Evolutionary conservation across 805 yeast species (phyloP).

Genomic region (Kluyveromyces aestuarii): DNA sequence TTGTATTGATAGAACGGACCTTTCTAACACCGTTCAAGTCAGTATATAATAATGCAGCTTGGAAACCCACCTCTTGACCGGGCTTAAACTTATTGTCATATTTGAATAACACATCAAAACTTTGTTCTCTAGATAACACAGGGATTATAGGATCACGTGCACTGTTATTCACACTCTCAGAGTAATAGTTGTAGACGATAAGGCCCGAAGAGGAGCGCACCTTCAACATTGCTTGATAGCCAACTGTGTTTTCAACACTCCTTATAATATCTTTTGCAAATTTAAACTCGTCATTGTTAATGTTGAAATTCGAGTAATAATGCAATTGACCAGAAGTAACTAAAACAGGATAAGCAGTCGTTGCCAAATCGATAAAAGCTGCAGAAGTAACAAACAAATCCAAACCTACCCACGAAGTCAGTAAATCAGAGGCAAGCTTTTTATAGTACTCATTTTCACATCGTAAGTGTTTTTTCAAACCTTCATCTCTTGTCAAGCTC

Average conservation of each 20-base stretch:
- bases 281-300: conserved; percentile 60
- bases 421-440: conserved; percentile 47
- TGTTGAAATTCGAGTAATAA: conserved; percentile 57
- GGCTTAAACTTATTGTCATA: conserved; percentile 64
- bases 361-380: conserved; percentile 61
- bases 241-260: conserved; percentile 43
- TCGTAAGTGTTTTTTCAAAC: conserved; percentile 43
- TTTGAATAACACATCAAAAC: conserved; percentile 59
- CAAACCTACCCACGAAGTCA: conserved; percentile 55
- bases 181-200: conserved; percentile 69
- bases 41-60: conserved; percentile 82
- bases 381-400: conserved; percentile 66
- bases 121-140: conserved; percentile 49
- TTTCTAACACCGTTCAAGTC: conserved; percentile 66
- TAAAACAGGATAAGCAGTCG: conserved; percentile 53
- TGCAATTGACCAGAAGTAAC: conserved; percentile 64
- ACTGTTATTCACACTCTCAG: conserved; percentile 38
- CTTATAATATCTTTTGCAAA: conserved; percentile 52
- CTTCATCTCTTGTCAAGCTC: conserved; percentile 31
- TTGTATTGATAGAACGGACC: conserved; percentile 77
- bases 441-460: conserved; percentile 56
- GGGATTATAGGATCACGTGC: conserved; percentile 64
- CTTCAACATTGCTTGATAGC: conserved; percentile 75
- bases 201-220: conserved; percentile 83
- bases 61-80: conserved; percentile 77